Percentiles rank a stretch among this genome's conserved stretches.
These are phyloP conservation scores for Epichloe uncinata DNA, from an alignment of 2,329 filamentous ascomycete genomes.

Conservation along the genomic window DNA sequence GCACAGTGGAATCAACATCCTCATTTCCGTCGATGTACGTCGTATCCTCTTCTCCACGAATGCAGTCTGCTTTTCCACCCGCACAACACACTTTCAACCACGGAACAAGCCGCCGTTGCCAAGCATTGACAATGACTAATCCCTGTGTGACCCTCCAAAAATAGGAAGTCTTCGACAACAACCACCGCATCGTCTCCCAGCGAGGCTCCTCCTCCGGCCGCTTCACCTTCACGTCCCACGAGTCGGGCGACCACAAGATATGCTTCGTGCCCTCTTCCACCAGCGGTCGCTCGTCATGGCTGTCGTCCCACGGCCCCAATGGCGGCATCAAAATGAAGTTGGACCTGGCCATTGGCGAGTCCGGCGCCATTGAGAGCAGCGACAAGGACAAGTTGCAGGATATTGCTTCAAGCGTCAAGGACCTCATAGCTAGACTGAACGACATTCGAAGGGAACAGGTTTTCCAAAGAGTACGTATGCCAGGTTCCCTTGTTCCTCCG, in stretches of 20 bases:
- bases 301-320: constrained; percentile 48
- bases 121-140: background rate
- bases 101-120: background rate
- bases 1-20: constrained; percentile 67
- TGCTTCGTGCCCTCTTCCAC: constrained; percentile 82
- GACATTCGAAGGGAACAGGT: constrained; percentile 92
- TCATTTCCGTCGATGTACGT: constrained; percentile 76
- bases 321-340: constrained; percentile 74
- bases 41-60: background rate
- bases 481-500: background rate
- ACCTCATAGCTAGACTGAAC: constrained; percentile 73
- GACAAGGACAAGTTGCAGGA: constrained; percentile 91
- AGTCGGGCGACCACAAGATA: constrained; percentile 88
- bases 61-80: background rate
- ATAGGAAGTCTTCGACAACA: constrained; percentile 87
- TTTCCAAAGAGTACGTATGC: constrained; percentile 66
- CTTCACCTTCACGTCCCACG: constrained; percentile 92
- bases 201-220: constrained; percentile 61
- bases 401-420: constrained; percentile 75
- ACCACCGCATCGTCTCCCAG: constrained; percentile 90
- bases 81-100: background rate
- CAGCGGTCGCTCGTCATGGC: constrained; percentile 57
- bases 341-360: constrained; percentile 89
- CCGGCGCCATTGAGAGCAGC: constrained; percentile 80
- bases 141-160: background rate